Percentiles rank a stretch among this genome's conserved stretches.
Evolutionary conservation across 345 rosid genomes (phyloP).

Genomic region (Ceriops tagal): DNA sequence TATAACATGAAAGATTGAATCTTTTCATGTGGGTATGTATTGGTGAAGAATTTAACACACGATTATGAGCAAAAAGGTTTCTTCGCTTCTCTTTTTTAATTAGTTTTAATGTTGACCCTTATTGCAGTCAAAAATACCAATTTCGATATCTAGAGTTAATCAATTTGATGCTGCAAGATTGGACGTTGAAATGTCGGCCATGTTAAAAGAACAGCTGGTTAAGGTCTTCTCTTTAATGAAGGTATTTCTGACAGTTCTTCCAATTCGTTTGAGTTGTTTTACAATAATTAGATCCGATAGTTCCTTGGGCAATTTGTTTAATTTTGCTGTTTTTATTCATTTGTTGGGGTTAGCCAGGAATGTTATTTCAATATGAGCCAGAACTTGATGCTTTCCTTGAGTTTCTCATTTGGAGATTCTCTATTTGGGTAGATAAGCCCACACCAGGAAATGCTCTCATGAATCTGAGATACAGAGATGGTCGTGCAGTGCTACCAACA

Average conservation of each 20-base stretch:
- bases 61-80: neutral
- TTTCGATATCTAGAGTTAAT: slow-evolving; percentile 87
- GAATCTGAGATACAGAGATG: slow-evolving; percentile 92
- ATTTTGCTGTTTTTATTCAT: slow-evolving; percentile 16
- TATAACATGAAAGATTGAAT: neutral
- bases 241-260: slow-evolving; percentile 35
- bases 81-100: neutral
- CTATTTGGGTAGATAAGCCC: slow-evolving; percentile 99
- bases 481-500: slow-evolving; percentile 44
- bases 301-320: slow-evolving; percentile 10
- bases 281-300: neutral
- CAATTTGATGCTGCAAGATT: slow-evolving; percentile 93
- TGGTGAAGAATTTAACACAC: neutral
- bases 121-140: slow-evolving; percentile 55
- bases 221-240: slow-evolving; percentile 88
- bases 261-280: neutral
- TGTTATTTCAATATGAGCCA: slow-evolving; percentile 98
- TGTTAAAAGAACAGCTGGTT: slow-evolving; percentile 92
- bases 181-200: slow-evolving; percentile 93
- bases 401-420: slow-evolving; percentile 98
- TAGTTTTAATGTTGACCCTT: neutral
- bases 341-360: slow-evolving; percentile 93
- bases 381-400: slow-evolving; percentile 98
- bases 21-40: neutral
- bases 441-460: slow-evolving; percentile 93